Conservation (phyloP, 2,329 filamentous ascomycete species). For the Thielaviopsis ethacetica region DNA sequence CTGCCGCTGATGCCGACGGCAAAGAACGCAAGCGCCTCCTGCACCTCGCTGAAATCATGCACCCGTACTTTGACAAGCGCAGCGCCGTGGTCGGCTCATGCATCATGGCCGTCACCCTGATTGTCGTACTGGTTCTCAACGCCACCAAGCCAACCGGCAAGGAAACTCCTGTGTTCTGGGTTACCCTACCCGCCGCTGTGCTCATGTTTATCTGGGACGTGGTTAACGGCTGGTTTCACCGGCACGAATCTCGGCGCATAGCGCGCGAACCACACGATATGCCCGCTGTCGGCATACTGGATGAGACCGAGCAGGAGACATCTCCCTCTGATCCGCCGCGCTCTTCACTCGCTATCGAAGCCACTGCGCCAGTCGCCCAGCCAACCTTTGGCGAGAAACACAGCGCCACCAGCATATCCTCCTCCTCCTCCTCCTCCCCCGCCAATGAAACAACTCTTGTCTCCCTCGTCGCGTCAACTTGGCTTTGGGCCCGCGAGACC, state of each 20-base stretch:
- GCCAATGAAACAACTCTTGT: conserved; percentile 29
- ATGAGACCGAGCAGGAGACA: too few species aligned
- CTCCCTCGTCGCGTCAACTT: conserved; percentile 28
- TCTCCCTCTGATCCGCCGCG: too few species aligned
- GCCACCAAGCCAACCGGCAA: conserved; percentile 35
- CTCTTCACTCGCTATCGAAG: too few species aligned
- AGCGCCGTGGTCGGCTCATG: conserved; percentile 47
- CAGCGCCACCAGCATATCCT: neutral
- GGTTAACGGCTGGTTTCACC: conserved; percentile 43
- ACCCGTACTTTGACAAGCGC: conserved; percentile 53
- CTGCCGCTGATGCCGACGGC: conserved; percentile 28
- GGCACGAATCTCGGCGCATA: conserved; percentile 45
- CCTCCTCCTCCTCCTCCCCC: neutral
- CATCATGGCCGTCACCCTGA: conserved; percentile 50
- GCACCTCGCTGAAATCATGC: conserved; percentile 57
- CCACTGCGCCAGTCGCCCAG: too few species aligned
- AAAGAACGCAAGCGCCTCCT: conserved; percentile 37
- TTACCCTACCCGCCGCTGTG: conserved; percentile 51
- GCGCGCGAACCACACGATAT: conserved; percentile 34
- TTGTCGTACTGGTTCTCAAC: conserved; percentile 50
- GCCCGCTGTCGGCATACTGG: neutral
- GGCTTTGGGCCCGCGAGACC: conserved; percentile 48
- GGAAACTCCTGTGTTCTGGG: conserved; percentile 46
- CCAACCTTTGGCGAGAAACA: neutral
- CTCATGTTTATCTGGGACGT: conserved; percentile 56